These are phyloP conservation scores for Dorcoceras hygrometricum DNA, from an alignment of 257 asterid species.

Conservation along the genomic window DNA sequence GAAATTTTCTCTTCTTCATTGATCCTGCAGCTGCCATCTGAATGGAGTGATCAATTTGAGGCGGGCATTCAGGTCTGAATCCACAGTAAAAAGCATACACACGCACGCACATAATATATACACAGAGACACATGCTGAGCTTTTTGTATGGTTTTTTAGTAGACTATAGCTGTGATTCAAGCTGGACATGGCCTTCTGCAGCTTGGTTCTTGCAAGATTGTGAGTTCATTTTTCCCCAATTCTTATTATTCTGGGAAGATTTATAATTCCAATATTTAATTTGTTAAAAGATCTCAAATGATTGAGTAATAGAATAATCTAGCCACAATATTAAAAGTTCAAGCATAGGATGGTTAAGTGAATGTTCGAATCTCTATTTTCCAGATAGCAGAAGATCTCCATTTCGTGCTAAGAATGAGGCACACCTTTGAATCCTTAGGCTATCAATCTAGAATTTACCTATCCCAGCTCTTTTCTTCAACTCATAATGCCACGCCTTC, in stretches of 20 bases:
- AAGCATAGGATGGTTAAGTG: not conserved
- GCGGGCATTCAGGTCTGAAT: slow-evolving; percentile 90
- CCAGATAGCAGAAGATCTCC: slow-evolving; percentile 93
- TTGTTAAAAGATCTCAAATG: too few relatives aligned
- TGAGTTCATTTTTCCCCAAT: slow-evolving; percentile 39
- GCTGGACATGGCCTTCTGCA: slow-evolving; percentile 98
- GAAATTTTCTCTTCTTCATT: slow-evolving; percentile 19
- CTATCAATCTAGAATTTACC: slow-evolving; percentile 86
- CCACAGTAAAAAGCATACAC: not conserved
- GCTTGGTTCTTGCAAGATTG: slow-evolving; percentile 97
- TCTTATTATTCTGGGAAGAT: not conserved
- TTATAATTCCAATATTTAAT: too few relatives aligned
- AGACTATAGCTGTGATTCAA: slow-evolving; percentile 99
- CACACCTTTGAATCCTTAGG: slow-evolving; percentile 93
- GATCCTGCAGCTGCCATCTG: slow-evolving; percentile 81
- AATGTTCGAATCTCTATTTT: not conserved
- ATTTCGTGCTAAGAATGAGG: slow-evolving; percentile 95
- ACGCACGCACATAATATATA: not conserved
- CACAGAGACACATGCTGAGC: not conserved
- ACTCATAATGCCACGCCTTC: slow-evolving; percentile 56
- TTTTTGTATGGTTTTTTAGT: slow-evolving; percentile 23
- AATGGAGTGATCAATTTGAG: slow-evolving; percentile 98
- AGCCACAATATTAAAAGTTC: too few relatives aligned
- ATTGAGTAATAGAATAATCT: too few relatives aligned
- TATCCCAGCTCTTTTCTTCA: slow-evolving; percentile 89